Conservation (phyloP, 2,329 filamentous ascomycete genomes). For the Clonostachys rosea region DNA sequence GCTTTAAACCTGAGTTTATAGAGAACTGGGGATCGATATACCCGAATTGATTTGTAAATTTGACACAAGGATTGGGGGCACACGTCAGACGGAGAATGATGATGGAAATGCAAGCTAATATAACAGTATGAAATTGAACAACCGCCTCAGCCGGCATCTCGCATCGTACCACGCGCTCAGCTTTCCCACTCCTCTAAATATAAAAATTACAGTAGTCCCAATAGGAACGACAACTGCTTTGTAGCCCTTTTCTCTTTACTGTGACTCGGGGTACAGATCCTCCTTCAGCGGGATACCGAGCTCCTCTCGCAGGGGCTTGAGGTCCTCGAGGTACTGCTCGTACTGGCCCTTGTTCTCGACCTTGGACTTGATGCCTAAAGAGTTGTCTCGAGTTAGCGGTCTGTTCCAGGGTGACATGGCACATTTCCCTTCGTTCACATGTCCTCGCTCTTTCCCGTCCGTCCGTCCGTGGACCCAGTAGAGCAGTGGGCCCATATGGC, state of each 20-base stretch:
- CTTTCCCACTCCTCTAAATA: conserved; percentile 13
- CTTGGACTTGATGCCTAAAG: conserved; percentile 91
- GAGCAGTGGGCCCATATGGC: background rate
- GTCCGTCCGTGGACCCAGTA: background rate
- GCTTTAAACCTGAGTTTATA: no score
- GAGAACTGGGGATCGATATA: no score
- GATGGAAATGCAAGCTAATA: conserved; percentile 7
- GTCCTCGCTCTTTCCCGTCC: no score
- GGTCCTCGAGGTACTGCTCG: conserved; percentile 90
- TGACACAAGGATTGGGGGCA: background rate
- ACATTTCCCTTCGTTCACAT: no score
- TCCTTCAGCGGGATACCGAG: conserved; percentile 89
- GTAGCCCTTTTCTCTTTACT: conserved; percentile 21
- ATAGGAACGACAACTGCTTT: background rate
- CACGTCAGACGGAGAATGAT: background rate
- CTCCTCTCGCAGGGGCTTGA: conserved; percentile 89
- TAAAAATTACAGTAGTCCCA: conserved; percentile 29
- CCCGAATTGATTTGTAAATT: no score
- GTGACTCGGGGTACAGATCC: conserved; percentile 74
- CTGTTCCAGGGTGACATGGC: no score
- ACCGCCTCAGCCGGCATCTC: conserved; percentile 10
- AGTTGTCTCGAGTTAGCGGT: background rate
- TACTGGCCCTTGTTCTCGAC: conserved; percentile 98
- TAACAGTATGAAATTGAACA: conserved; percentile 23
- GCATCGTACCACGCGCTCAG: conserved; percentile 7